Conservation (phyloP, 176 grass and related monocot genomes). For the Triticum turgidum region DNA sequence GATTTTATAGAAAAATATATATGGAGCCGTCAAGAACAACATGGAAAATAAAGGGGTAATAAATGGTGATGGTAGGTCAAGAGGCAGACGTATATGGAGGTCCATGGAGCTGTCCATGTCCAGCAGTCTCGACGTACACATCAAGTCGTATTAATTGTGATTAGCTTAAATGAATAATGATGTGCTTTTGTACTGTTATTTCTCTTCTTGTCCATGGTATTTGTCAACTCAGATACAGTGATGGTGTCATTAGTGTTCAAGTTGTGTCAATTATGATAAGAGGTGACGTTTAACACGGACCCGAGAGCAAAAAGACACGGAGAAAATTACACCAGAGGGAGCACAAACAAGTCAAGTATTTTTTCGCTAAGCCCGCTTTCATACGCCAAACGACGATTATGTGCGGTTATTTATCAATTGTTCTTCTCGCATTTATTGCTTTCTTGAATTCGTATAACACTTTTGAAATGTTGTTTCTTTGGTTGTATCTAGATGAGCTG, state of each 20-base stretch:
- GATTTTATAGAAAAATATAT: background rate
- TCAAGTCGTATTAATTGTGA: background rate
- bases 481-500: background rate
- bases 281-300: background rate
- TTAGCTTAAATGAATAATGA: background rate
- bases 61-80: background rate
- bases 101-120: slow-evolving; percentile 37
- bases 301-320: background rate
- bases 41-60: background rate
- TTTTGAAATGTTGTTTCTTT: background rate
- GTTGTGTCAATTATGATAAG: background rate
- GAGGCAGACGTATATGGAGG: slow-evolving; percentile 17
- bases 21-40: background rate
- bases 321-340: background rate
- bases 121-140: slow-evolving; percentile 8
- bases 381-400: background rate
- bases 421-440: background rate
- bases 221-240: background rate
- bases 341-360: background rate
- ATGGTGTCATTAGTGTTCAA: background rate
- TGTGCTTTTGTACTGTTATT: background rate
- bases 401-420: background rate
- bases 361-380: background rate
- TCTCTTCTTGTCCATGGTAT: background rate
- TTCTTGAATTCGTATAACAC: background rate